Conservation (phyloP, 768 basidiomycete species). For the Mycena vitilis region DNA sequence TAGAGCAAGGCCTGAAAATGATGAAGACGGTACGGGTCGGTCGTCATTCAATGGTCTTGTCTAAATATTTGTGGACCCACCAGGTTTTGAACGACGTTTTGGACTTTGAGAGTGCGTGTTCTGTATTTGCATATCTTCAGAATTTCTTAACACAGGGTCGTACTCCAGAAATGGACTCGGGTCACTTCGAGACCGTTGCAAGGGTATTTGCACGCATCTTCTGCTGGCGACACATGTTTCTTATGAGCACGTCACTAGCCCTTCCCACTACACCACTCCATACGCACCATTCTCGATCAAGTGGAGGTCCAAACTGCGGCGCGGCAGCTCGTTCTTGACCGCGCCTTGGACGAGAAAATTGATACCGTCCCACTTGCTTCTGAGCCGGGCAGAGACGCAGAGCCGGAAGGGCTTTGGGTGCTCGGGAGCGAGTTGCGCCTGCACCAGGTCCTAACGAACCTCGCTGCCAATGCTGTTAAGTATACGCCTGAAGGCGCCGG, state of each 20-base stretch:
- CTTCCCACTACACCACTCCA: constrained; percentile 48
- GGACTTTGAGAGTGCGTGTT: constrained; percentile 42
- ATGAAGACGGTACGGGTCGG: constrained; percentile 43
- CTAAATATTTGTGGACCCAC: not conserved
- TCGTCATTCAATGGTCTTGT: not conserved
- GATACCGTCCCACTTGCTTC: constrained; percentile 36
- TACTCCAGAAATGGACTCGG: constrained; percentile 50
- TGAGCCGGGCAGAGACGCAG: constrained; percentile 2
- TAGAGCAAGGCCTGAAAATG: constrained; percentile 50
- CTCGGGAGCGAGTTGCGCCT: constrained; percentile 56
- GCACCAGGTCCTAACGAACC: constrained; percentile 51
- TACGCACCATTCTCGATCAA: constrained; percentile 42
- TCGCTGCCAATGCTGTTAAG: constrained; percentile 53
- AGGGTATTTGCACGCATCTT: constrained; percentile 6
- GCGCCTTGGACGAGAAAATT: constrained; percentile 50
- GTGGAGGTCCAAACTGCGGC: constrained; percentile 39
- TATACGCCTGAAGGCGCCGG: constrained; percentile 46
- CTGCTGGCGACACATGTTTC: not conserved
- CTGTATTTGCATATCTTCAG: not conserved
- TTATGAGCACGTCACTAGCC: constrained; percentile 42
- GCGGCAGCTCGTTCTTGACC: constrained; percentile 44
- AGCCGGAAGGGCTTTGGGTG: constrained; percentile 44
- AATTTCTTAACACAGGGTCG: not conserved
- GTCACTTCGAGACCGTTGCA: constrained; percentile 43
- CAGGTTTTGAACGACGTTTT: constrained; percentile 55